Evolutionary conservation across 345 rosid genomes (phyloP).

Genomic region (Hibiscus mutabilis): DNA sequence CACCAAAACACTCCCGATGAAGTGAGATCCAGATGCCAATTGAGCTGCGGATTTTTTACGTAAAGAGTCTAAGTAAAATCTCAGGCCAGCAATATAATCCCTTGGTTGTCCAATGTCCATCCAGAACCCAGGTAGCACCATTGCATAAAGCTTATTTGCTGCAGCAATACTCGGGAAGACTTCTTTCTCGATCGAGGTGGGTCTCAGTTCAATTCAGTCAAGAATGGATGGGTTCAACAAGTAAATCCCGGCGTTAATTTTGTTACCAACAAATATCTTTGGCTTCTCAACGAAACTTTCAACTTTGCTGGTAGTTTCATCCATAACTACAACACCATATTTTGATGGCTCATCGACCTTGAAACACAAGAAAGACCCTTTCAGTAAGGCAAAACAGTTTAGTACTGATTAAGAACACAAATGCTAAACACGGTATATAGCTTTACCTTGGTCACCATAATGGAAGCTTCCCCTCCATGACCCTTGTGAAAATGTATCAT

Average conservation of each 20-base stretch:
- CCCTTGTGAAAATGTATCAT: slow-evolving; percentile 64
- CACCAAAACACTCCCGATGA: slow-evolving; percentile 65
- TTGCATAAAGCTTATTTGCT: slow-evolving; percentile 54
- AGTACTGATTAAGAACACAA: neutral
- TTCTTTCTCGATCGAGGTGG: slow-evolving; percentile 80
- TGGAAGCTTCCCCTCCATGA: slow-evolving; percentile 78
- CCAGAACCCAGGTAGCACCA: slow-evolving; percentile 82
- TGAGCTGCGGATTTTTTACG: slow-evolving; percentile 36
- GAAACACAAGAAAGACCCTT: neutral
- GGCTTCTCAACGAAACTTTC: slow-evolving; percentile 78
- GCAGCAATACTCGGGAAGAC: slow-evolving; percentile 76
- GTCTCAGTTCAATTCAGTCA: slow-evolving; percentile 59
- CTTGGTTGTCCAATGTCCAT: slow-evolving; percentile 90
- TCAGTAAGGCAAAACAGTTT: neutral
- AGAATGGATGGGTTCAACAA: slow-evolving; percentile 67
- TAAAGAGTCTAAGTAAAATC: slow-evolving; percentile 62
- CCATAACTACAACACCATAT: slow-evolving; percentile 78
- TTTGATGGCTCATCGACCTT: slow-evolving; percentile 84
- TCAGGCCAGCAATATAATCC: slow-evolving; percentile 64
- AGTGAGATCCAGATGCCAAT: slow-evolving; percentile 42
- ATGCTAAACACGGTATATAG: slow-evolving; percentile 22
- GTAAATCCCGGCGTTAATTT: slow-evolving; percentile 77
- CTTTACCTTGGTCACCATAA: slow-evolving; percentile 76
- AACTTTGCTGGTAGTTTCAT: slow-evolving; percentile 56
- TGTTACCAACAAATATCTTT: slow-evolving; percentile 70